These are phyloP conservation scores for Suillus paluster DNA, from an alignment of 768 basidiomycete genomes.

Conservation along the genomic window DNA sequence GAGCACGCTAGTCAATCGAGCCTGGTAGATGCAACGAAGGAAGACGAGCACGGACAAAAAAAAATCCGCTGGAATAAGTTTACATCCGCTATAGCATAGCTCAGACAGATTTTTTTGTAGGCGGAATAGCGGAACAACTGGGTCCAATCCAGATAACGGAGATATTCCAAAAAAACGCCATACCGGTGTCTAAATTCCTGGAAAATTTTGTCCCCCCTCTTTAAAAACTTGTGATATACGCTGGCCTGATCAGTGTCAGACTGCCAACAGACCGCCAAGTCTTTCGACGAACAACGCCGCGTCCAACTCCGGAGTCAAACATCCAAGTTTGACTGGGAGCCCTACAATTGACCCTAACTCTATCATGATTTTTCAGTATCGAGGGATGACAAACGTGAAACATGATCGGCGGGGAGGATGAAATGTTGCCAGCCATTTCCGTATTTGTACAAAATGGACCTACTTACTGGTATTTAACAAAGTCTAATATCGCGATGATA, in stretches of 20 bases:
- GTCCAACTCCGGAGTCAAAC: neutral
- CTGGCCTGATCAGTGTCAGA: neutral
- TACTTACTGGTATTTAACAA: slow-evolving; percentile 38
- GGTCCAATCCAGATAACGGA: neutral
- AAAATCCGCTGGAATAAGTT: slow-evolving; percentile 29
- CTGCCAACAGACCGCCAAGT: slow-evolving; percentile 1
- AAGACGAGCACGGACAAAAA: slow-evolving; percentile 30
- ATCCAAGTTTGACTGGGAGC: neutral
- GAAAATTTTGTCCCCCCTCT: slow-evolving; percentile 22
- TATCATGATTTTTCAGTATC: slow-evolving; percentile 10
- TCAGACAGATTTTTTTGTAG: slow-evolving; percentile 5
- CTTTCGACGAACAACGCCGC: neutral
- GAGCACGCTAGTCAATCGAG: slow-evolving; percentile 9
- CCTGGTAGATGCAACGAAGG: slow-evolving; percentile 15
- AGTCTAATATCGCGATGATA: slow-evolving; percentile 30
- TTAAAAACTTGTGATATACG: slow-evolving; percentile 15
- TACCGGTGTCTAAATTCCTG: slow-evolving; percentile 14
- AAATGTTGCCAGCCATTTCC: slow-evolving; percentile 26
- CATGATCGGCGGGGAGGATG: slow-evolving; percentile 49
- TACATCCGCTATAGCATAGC: slow-evolving; percentile 30
- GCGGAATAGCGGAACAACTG: slow-evolving; percentile 4
- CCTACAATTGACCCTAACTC: neutral
- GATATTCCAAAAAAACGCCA: slow-evolving; percentile 19
- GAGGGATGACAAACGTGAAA: slow-evolving; percentile 44
- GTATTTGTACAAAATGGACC: slow-evolving; percentile 45